These are phyloP conservation scores for Thoreauomyces humboldtii DNA, from an alignment of 192 early-diverging fungal species.

Conservation along the genomic window DNA sequence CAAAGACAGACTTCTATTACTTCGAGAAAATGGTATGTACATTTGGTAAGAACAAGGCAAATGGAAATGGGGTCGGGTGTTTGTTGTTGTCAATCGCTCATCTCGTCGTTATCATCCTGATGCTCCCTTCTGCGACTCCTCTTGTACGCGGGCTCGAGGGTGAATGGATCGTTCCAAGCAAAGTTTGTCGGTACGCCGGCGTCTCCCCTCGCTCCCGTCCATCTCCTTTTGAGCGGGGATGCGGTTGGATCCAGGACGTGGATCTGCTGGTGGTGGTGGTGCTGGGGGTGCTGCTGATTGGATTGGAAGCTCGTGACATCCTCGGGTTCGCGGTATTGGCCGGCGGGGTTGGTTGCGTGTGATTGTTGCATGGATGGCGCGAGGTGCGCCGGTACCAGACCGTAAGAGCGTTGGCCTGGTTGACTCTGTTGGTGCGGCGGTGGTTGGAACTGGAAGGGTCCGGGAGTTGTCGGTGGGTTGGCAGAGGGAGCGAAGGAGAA, in stretches of 20 bases:
- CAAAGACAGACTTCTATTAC: too few species aligned
- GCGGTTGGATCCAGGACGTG: not conserved
- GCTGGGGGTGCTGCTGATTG: not conserved
- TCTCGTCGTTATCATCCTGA: constrained; percentile 1
- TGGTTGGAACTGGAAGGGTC: not conserved
- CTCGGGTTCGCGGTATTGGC: not conserved
- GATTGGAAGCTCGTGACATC: not conserved
- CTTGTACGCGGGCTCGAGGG: constrained; percentile 6
- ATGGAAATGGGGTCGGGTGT: too few species aligned
- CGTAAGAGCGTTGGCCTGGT: not conserved
- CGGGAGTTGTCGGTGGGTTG: too few species aligned
- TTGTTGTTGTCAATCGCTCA: constrained; percentile 12
- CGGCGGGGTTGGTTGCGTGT: not conserved
- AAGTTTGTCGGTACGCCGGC: not conserved
- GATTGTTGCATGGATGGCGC: constrained; percentile 9
- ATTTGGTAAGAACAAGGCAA: too few species aligned
- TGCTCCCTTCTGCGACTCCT: constrained; percentile 2
- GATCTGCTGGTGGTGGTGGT: not conserved
- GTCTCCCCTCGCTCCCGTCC: too few species aligned
- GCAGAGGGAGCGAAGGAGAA: not conserved
- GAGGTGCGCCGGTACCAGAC: constrained; percentile 3
- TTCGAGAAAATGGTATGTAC: too few species aligned
- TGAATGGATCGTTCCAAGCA: constrained; percentile 16
- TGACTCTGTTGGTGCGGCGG: constrained; percentile 8
- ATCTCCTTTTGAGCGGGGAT: not conserved